Base-by-base conservation (phyloP, 768 basidiomycete species). In the Sarcodon aspratus region DNA sequence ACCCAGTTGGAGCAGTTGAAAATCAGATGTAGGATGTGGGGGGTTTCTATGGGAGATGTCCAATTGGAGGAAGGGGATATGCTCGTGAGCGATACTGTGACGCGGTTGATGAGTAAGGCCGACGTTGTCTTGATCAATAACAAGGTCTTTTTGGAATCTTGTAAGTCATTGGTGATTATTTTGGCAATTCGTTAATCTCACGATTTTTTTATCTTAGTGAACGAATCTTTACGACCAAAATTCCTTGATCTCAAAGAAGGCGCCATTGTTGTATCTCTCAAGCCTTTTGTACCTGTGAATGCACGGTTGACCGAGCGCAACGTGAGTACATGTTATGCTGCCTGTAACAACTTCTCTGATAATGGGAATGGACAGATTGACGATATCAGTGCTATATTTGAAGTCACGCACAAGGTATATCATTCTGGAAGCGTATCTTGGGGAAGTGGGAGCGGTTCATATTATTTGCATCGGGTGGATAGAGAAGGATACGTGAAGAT, bases 231-330 rank as follows among this genome's bases (percentile, higher is more conserved):
- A 12, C 74, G 86, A 42, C 82, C 86, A 31, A 85, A 91, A 59
- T 98, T 98, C 66, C 70, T 99, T 48, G 96, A 99, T 59, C 69
- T 98, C 51, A 96, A 92, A 59, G 90, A 95, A 51, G 89, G 90
- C 15, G 91, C 93, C 0, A 82, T 82, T 44, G 86, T 99, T 44
- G 78, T 98, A 35, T 92, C 89, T 15, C 68, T 99, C 13, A 80
- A 84, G 50, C 90, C 92, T 1, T 96, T 90, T 53, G 82, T 93
- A 49, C 76, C 82, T 33, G 63, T 68, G 18, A 70, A 83, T 55
- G 84, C 82, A 38, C 79, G 87, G 35, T 70, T 96, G 50, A 90
- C 86, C 0, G 83, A 91, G 56, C 83, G 86, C 42, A 95, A 92
- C 55, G 84, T 87, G 55, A 13, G 40, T 42, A 9, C 3, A 9